Evolutionary conservation across 441 rosid genomes (phyloP), one percentile per base, ranked within the genome.

Genomic region (Adansonia gregorii): DNA sequence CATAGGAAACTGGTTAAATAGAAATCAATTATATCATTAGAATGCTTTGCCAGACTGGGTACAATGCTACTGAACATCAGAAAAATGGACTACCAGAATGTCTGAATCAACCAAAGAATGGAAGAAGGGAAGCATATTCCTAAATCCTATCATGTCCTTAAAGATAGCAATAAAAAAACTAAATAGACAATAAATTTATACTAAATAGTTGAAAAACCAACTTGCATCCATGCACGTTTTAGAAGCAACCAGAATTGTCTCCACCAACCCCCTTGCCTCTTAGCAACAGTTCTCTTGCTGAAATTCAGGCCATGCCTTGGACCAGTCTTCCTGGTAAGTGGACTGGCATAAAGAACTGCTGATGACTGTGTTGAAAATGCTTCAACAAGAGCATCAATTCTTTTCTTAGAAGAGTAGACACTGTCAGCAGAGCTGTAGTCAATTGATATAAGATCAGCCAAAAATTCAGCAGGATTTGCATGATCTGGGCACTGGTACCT

Each of bases 151-250:
- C 41, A 75, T 75, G 83, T 48, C 63, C 55, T 17, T 52, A 41
- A 63, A 51, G 31, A 64, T n/a, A 46, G 58, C 12, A 66, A 41
- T 45, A 73, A 75, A 73, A 75, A 31, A 24, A 14, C 19, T 70
- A 41, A 66, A 61, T 17, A 78, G 48, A 54, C 76, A 71, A 2
- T 41, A 46, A 52, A 19, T 12, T 45, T 19, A 43, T 2, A 75
- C 35, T 65, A 60, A 45, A 46, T 4, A 75, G 60, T 82, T 61
- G 75, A 80, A 81, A 58, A 66, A 83, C 83, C 41, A 82, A 95
- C 98, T 89, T 95, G 99, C 97, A 91, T 87, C 98, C 98, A 95
- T 76, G 98, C 99, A 73, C 98, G 97, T 82, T 80, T 93, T 72
- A 93, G 91, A 20, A 95, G 92, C 89, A 95, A 87, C 85, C 84